phyloP scores from a whole-genome alignment of 768 basidiomycete species.

The Punctularia strigosozonata region DNA sequence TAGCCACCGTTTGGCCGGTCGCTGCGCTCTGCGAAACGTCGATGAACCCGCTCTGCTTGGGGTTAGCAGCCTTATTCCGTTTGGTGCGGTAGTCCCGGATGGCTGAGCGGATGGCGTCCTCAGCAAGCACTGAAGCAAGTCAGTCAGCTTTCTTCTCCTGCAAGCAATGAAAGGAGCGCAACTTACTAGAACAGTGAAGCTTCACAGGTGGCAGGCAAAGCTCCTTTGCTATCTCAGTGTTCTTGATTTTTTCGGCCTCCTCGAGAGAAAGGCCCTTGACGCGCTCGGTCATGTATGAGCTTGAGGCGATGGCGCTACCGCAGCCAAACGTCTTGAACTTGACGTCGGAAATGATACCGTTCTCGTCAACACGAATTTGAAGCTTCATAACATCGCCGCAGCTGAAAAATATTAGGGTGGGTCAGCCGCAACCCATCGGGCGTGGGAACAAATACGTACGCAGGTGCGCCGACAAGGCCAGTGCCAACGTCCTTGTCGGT shows the following conservation, averaged over 20 bases:
- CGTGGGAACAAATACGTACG: constrained; percentile 39
- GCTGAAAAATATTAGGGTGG: constrained; percentile 27
- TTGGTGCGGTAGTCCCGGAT: constrained; percentile 94
- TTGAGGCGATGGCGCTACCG: constrained; percentile 95
- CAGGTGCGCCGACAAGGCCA: constrained; percentile 94
- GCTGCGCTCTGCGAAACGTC: constrained; percentile 52
- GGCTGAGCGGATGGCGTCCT: constrained; percentile 97
- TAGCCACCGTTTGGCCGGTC: constrained; percentile 41
- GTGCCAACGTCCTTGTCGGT: constrained; percentile 87
- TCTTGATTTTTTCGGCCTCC: constrained; percentile 92
- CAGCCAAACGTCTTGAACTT: constrained; percentile 99
- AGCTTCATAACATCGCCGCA: constrained; percentile 99
- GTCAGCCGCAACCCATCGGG: constrained; percentile 4
- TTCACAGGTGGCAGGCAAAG: constrained; percentile 93
- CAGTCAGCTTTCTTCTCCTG: constrained; percentile 3
- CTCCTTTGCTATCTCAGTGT: constrained; percentile 99
- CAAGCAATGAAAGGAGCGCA: constrained; percentile 4
- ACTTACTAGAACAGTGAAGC: constrained; percentile 85
- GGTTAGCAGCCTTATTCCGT: constrained; percentile 39
- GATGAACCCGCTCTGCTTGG: constrained; percentile 53
- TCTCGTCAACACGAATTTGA: constrained; percentile 93
- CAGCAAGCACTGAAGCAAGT: constrained; percentile 67
- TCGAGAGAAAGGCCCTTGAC: constrained; percentile 92
- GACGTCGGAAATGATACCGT: constrained; percentile 93
- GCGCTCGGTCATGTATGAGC: constrained; percentile 97